Evolutionary conservation across 2,329 filamentous ascomycete genomes (phyloP).

Genomic region (Pyricularia pennisetigena): DNA sequence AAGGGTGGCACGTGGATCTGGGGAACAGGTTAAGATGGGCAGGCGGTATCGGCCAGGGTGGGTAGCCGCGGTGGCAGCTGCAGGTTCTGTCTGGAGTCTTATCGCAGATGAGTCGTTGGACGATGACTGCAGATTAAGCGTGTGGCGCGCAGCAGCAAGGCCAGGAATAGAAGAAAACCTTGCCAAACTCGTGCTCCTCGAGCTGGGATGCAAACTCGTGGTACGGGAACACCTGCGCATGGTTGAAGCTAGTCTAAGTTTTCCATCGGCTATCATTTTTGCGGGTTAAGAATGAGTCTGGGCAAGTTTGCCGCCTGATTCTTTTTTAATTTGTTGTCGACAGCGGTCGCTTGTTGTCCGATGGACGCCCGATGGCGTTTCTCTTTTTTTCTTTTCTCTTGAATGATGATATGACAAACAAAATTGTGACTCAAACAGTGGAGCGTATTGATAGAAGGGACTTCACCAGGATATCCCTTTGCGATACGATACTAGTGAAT

Average conservation of each 20-base stretch:
- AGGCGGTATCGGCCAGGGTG: not conserved
- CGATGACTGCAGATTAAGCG: not conserved
- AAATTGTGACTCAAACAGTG: not conserved
- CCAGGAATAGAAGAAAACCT: not conserved
- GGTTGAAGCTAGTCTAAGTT: not conserved
- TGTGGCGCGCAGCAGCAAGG: not conserved
- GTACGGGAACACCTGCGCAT: not conserved
- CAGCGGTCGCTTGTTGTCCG: no score
- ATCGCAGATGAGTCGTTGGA: not conserved
- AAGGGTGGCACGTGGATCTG: not conserved
- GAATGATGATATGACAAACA: not conserved
- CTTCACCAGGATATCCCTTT: not conserved
- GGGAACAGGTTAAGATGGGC: not conserved
- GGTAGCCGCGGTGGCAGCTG: no score
- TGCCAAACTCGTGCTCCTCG: not conserved
- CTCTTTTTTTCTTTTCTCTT: not conserved
- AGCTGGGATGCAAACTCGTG: not conserved
- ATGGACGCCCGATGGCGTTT: not conserved
- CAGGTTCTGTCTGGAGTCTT: not conserved
- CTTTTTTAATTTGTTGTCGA: not conserved
- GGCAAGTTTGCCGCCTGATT: not conserved
- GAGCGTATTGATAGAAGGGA: not conserved
- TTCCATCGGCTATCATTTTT: not conserved
- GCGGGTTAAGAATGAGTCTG: not conserved
- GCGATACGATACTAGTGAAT: not conserved